Evolutionary conservation across 768 basidiomycete genomes (phyloP).

Genomic region (Lyophyllum atratum): DNA sequence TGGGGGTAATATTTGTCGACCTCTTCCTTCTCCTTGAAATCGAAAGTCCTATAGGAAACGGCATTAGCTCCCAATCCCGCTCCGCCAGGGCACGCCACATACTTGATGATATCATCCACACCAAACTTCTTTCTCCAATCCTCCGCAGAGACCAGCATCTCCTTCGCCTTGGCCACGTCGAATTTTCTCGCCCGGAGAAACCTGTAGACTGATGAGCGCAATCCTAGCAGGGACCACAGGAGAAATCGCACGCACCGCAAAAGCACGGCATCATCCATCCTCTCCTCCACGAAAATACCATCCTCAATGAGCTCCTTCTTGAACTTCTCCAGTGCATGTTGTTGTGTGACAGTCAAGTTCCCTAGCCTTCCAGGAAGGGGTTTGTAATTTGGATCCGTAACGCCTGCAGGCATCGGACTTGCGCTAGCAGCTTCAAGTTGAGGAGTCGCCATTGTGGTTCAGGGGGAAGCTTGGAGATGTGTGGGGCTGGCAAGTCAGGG

Average conservation of each 20-base stretch:
- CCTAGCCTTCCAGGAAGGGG: constrained; percentile 74
- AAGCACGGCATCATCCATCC: constrained; percentile 48
- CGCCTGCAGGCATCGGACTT: constrained; percentile 56
- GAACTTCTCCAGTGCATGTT: constrained; percentile 67
- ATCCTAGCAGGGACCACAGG: background rate
- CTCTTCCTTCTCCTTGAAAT: constrained; percentile 78
- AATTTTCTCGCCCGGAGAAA: constrained; percentile 95
- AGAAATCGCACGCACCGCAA: constrained; percentile 2
- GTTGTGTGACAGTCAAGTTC: constrained; percentile 64
- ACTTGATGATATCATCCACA: constrained; percentile 75
- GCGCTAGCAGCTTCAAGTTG: constrained; percentile 43
- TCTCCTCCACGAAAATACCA: constrained; percentile 57
- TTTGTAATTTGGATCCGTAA: constrained; percentile 64
- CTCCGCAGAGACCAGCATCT: constrained; percentile 81
- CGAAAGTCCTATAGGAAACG: constrained; percentile 63
- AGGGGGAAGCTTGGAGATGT: background rate
- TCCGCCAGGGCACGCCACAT: constrained; percentile 20
- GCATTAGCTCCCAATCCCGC: constrained; percentile 1
- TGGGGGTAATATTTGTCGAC: constrained; percentile 96
- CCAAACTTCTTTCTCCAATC: constrained; percentile 89
- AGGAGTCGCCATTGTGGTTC: background rate
- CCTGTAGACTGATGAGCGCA: constrained; percentile 35
- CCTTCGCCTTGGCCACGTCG: constrained; percentile 77
- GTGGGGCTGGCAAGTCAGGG: background rate
- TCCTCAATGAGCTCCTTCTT: constrained; percentile 63